Evolutionary conservation across 2,329 filamentous ascomycete species (phyloP), one percentile per base, ranked within the genome.

Genomic region (Colletotrichum sp.): DNA sequence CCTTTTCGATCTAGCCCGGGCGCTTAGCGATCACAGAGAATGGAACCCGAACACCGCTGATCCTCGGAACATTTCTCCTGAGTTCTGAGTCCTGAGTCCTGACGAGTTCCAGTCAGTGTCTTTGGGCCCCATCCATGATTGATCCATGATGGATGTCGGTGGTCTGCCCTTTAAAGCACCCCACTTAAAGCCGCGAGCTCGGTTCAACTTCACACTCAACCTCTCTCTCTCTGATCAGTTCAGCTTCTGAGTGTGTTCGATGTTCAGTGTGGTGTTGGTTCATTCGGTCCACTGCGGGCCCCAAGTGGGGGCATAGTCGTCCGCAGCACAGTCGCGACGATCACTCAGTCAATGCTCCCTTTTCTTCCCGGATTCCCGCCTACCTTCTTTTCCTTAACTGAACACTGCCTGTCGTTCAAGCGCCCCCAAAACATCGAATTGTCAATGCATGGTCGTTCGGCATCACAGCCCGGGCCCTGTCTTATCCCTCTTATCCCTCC

Each of bases 21-120:
- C 73, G 73, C 73, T 75, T 75, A 75, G 43, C 68, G 39, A 36
- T 66, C 59, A 43, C 30, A 48, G 10, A 48, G 43, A 21, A 12
- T n/a, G 18, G 18, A 48, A 48, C 9, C 39, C 16, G 13, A 61
- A n/a, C 55, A 59, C n/a, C 36, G 55, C 55, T 65, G 64, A 48
- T 48, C n/a, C 32, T 39, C 48, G 34, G 34, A 34, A 32, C 10
- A 61, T 48, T 48, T 48, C 43, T 48, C 43, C n/a, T 48, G 18
- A 48, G 39, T 48, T 16, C 39, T 39, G 36, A 39, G 36, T 39
- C 36, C 39, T 39, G 36, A 18, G 36, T 39, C 36, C 36, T 39
- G 36, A 39, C 7, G 36, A 18, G 36, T 39, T 39, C 36, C 36
- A 39, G 36, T 5, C 36, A 43, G 39, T 43, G 43, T 48, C 43